A percentile compares a stretch with the other conserved stretches of the same genome.
Evolutionary conservation across 139 green algal species (phyloP).

Genomic region (Yamagishiella unicocca): DNA sequence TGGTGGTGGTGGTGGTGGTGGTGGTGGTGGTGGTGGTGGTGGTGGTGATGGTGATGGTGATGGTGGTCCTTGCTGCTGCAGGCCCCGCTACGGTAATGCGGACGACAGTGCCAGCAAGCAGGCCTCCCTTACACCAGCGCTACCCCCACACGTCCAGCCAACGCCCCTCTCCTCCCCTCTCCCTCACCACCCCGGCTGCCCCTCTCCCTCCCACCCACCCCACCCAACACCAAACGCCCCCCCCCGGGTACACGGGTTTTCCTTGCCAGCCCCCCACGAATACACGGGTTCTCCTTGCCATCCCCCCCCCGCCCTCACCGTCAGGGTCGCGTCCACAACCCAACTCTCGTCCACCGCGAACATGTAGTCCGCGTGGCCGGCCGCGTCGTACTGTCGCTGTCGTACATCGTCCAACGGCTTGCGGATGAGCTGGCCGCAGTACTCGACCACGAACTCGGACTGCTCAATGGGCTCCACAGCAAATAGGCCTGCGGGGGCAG

Average conservation of each 20-base stretch:
- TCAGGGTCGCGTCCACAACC: slow-evolving; percentile 37
- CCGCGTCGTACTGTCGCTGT: slow-evolving; percentile 79
- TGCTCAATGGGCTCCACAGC: slow-evolving; percentile 74
- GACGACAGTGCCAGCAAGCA: no score
- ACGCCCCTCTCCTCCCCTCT: neutral
- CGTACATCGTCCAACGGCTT: slow-evolving; percentile 66
- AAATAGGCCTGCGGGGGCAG: slow-evolving; percentile 79
- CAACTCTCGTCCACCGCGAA: slow-evolving; percentile 21
- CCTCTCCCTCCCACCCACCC: neutral
- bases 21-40: no score
- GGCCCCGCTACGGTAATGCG: no score
- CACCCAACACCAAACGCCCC: no score
- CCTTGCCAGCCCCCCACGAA: no score
- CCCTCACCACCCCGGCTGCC: neutral
- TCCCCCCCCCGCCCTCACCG: neutral
- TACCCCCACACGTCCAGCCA: neutral
- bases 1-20: no score
- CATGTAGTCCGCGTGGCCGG: slow-evolving; percentile 53
- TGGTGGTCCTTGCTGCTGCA: no score
- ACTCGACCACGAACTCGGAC: slow-evolving; percentile 90
- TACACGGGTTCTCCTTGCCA: no score
- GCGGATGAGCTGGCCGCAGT: slow-evolving; percentile 82
- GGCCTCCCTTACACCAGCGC: no score
- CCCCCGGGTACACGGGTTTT: no score
- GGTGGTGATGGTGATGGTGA: no score